These are phyloP conservation scores for Hypholoma sublateritium DNA, from an alignment of 768 basidiomycete species.

Conservation along the genomic window DNA sequence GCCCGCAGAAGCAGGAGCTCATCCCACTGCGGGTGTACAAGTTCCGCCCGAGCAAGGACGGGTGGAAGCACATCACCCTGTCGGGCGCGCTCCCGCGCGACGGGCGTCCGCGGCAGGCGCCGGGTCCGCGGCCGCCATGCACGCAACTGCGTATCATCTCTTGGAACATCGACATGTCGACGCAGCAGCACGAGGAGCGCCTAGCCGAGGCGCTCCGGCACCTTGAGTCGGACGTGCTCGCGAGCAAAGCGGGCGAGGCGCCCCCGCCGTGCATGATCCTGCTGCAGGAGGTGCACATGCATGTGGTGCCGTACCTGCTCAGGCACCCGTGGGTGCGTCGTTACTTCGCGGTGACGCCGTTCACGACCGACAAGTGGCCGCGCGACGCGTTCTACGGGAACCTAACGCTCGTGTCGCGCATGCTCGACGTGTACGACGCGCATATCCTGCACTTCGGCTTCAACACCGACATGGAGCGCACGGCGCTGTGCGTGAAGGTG, in stretches of 20 bases:
- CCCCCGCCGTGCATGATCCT: conserved; percentile 64
- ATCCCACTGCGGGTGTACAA: conserved; percentile 35
- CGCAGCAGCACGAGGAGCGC: conserved; percentile 38
- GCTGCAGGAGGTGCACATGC: conserved; percentile 62
- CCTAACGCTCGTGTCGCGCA: conserved; percentile 66
- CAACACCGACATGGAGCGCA: conserved; percentile 48
- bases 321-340: conserved; percentile 61
- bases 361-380: conserved; percentile 56
- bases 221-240: conserved; percentile 53
- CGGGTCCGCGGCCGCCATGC: conserved; percentile 3
- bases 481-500: conserved; percentile 44
- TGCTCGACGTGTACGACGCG: conserved; percentile 47
- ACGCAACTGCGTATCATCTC: conserved; percentile 52
- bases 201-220: conserved; percentile 50
- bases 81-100: not conserved
- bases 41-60: conserved; percentile 35
- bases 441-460: conserved; percentile 51
- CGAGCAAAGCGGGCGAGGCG: conserved; percentile 40
- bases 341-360: conserved; percentile 60
- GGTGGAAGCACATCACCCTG: conserved; percentile 42
- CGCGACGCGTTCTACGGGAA: conserved; percentile 53
- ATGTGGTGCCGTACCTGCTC: conserved; percentile 48
- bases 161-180: conserved; percentile 68
- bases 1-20: conserved; percentile 25
- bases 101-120: not conserved